Base-by-base conservation (phyloP, 2,329 filamentous ascomycete genomes). In the Aspergillus pseudoglaucus region DNA sequence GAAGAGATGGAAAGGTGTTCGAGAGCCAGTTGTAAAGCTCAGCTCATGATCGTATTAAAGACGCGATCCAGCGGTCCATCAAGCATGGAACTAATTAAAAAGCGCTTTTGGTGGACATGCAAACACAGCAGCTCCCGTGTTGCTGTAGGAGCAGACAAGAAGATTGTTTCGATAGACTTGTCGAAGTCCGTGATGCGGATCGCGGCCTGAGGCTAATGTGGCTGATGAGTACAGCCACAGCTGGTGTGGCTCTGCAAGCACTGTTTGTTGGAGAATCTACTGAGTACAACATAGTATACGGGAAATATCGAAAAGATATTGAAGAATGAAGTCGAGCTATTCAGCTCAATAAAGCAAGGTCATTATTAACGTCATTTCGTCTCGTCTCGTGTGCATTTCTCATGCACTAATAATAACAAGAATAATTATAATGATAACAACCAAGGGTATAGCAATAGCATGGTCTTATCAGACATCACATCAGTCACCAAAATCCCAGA, bases 41-140 rank as follows among this genome's bases (percentile, higher is more conserved):
- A 63, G 55, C 56, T 63, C 63, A 65, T 64, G 53, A 57, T 66
- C 55, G 52, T 45, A 49, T 45, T 25, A 38, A 35, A 37, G 41
- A 35, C 10, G 37, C 9, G 30, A 37, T n/a, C 8, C 30, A 49
- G 42, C 37, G 42, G 50, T 47, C 18, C 37, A 37, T 45, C 47
- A 52, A 52, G 57, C 42, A 44, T 25, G 18, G 2, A 46, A 50
- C 30, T 27, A 32, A 46, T 45, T 37, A 38, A 41, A 43, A 48
- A 42, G 32, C n/a, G 30, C 45, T 25, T 23, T 51, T 32, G 39
- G 18, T 46, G 44, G 42, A 25, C 46, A 44, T 38, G 14, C 22
- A 42, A 49, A 45, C 23, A 46, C 46, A 43, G 38, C 37, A 20
- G 47, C 46, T 48, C 38, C 46, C 42, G 39, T 41, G 46, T 50